Evolutionary conservation across 2,329 filamentous ascomycete genomes (phyloP).

Genomic region (Orbilia quercus): DNA sequence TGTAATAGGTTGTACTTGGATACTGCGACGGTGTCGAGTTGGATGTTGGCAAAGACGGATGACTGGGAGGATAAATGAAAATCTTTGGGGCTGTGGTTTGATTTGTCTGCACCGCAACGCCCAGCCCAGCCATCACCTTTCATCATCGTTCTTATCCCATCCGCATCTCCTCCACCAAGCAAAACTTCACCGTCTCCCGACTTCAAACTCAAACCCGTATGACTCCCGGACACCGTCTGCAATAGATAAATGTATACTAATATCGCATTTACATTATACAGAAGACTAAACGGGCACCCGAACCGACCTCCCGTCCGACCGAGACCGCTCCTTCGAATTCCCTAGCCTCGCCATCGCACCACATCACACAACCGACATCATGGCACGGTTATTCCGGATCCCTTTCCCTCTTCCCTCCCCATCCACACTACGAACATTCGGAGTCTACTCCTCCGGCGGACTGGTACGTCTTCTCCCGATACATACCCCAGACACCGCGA

Average conservation of each 20-base stretch:
- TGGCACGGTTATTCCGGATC: slow-evolving; percentile 74
- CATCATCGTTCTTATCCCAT: slow-evolving; percentile 12
- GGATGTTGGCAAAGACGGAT: slow-evolving; percentile 6
- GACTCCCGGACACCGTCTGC: neutral
- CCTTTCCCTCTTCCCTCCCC: slow-evolving; percentile 76
- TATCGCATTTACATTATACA: neutral
- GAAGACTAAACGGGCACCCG: neutral
- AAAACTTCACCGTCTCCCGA: slow-evolving; percentile 4
- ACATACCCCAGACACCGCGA: neutral
- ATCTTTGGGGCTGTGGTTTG: slow-evolving; percentile 25
- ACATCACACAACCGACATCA: slow-evolving; percentile 54
- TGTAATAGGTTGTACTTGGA: neutral
- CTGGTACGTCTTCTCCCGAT: slow-evolving; percentile 66
- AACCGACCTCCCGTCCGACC: slow-evolving; percentile 1
- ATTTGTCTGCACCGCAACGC: slow-evolving; percentile 27
- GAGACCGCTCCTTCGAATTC: slow-evolving; percentile 2
- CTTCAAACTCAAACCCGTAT: slow-evolving; percentile 1
- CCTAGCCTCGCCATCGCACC: slow-evolving; percentile 31
- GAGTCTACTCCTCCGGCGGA: slow-evolving; percentile 75
- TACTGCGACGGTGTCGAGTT: neutral
- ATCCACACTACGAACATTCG: slow-evolving; percentile 72
- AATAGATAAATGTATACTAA: neutral
- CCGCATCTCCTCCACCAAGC: neutral
- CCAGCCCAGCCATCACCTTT: slow-evolving; percentile 41
- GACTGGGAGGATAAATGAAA: slow-evolving; percentile 5